Base-by-base conservation (phyloP, 345 rosid genomes). In the Raphanus raphanistrum region DNA sequence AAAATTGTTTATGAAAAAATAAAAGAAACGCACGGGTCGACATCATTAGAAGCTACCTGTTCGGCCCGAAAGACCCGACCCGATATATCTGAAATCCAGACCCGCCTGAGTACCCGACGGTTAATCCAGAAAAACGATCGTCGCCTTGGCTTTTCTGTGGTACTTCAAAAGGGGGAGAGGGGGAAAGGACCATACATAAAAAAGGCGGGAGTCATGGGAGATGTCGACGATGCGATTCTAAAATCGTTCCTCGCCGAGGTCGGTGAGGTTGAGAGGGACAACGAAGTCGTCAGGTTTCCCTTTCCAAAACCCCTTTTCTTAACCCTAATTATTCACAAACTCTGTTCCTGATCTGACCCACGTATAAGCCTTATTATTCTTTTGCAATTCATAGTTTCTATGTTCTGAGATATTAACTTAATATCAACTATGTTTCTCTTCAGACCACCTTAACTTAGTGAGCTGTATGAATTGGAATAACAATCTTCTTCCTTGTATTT, bases 161-260 rank as follows among this genome's bases (percentile, higher is more conserved):
- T 28, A 28, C 31, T 28, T 28, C 0, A 28, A 28, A 28, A 28
- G 31, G 3, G 31, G 4, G 31, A 28, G 31, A 28, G 2, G 4
- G 38, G 2, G 31, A 28, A 33, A 8, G 41, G 41, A 35, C 7
- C 4, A 38, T 38, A 35, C 21, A 21, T 21, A 35, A 28, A 25
- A 11, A 62, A 9, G 60, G 28, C 2, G 28, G 12, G 4, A 54
- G 54, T 64, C 66, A 93, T 88, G 92, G 92, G 89, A 68, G 92
- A 84, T 41, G 64, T 76, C 16, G 97, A 90, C 8, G 98, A 92
- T 75, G 83, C 90, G 75, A 89, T 94, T 69, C 92, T 94, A 32
- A 94, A 94, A 82, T 89, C 88, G 77, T 94, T 94, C 92, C 88
- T 90, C 70, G 97, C 98, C 8, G 98, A 94, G 81, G 98, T 94